These are phyloP conservation scores for Fraxinus ornus DNA, from an alignment of 305 asterid species.

Conservation along the genomic window DNA sequence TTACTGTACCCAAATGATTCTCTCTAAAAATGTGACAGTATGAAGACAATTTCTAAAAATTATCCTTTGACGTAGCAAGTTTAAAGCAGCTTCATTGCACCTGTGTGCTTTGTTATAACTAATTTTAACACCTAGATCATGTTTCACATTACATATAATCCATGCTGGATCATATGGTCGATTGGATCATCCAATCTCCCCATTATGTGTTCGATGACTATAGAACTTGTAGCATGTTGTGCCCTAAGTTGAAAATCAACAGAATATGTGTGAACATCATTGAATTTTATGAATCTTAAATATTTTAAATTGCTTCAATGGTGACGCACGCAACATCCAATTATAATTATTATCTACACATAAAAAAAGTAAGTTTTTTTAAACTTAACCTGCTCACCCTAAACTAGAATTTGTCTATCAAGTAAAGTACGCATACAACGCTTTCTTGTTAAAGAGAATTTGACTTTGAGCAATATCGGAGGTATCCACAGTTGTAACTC, in stretches of 20 bases:
- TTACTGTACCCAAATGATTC: too few relatives aligned
- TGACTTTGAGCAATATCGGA: neutral
- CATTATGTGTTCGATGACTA: neutral
- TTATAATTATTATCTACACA: neutral
- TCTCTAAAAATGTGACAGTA: too few relatives aligned
- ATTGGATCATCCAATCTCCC: neutral
- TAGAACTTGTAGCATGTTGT: neutral
- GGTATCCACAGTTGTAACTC: neutral
- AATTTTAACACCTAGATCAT: neutral
- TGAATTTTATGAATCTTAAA: neutral
- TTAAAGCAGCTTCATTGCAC: too few relatives aligned
- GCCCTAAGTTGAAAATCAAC: too few relatives aligned
- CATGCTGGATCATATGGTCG: neutral
- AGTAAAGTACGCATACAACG: neutral
- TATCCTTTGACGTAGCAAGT: too few relatives aligned
- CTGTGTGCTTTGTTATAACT: neutral
- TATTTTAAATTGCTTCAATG: too few relatives aligned
- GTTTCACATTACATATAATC: neutral
- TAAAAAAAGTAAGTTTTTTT: neutral
- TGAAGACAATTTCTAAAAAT: too few relatives aligned
- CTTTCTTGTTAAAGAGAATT: neutral
- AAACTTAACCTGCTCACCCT: neutral
- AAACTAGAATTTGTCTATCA: neutral
- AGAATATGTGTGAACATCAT: neutral
- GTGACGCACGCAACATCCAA: neutral